Evolutionary conservation across 768 basidiomycete genomes (phyloP).

Genomic region (Panaeolus papilionaceus): DNA sequence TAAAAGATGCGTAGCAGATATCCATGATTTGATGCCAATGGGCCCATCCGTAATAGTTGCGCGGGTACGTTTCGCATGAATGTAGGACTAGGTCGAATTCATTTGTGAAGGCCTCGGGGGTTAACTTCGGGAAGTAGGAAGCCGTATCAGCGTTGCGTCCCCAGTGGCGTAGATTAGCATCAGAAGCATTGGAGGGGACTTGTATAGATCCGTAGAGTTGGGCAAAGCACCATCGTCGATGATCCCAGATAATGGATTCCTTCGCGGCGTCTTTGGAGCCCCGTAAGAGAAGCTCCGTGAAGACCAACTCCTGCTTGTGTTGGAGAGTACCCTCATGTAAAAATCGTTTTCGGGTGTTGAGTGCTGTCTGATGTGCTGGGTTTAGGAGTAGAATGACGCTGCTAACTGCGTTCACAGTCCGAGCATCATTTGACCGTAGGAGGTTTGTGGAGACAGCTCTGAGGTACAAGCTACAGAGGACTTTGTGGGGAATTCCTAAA

Average conservation of each 20-base stretch:
- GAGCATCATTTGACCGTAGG: conserved; percentile 21
- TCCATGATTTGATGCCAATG: conserved; percentile 61
- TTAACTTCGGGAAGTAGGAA: conserved; percentile 39
- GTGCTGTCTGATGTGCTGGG: conserved; percentile 72
- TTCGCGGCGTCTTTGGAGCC: conserved; percentile 63
- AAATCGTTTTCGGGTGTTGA: conserved; percentile 65
- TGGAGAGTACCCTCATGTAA: conserved; percentile 44
- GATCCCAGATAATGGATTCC: conserved; percentile 72
- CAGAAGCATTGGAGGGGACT: conserved; percentile 8
- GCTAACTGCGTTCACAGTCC: conserved; percentile 40
- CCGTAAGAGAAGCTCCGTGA: conserved; percentile 51
- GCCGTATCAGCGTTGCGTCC: conserved; percentile 31
- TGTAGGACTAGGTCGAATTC: conserved; percentile 56
- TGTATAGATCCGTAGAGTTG: conserved; percentile 33
- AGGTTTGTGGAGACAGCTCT: conserved; percentile 40
- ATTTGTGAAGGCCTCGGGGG: conserved; percentile 40
- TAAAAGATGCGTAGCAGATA: conserved; percentile 31
- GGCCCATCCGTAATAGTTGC: conserved; percentile 79
- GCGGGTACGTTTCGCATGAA: conserved; percentile 67
- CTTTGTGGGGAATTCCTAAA: conserved; percentile 69
- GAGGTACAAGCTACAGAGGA: conserved; percentile 58
- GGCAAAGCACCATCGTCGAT: conserved; percentile 69
- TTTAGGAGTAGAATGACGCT: conserved; percentile 66
- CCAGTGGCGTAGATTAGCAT: conserved; percentile 27
- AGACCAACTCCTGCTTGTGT: conserved; percentile 52